Conservation (phyloP, 805 yeast species). For the Teunomyces tritomae region DNA sequence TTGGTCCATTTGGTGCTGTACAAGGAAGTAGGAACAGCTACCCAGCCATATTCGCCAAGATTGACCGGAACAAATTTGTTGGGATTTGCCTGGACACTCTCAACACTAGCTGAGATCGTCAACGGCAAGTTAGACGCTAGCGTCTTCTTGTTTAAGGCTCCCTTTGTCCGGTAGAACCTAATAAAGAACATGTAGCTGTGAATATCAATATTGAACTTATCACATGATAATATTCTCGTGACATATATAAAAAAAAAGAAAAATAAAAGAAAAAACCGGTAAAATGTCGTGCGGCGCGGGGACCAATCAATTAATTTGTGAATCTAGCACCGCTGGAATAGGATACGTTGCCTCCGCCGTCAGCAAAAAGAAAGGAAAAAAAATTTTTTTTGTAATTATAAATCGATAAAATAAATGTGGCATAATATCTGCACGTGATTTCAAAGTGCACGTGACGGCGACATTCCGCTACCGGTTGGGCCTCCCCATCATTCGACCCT, state of each 20-base stretch:
- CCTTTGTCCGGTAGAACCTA: conserved; percentile 7
- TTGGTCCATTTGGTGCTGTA: conserved; percentile 21
- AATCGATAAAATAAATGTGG: not conserved
- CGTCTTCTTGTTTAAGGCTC: conserved; percentile 7
- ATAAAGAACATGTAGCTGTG: not conserved
- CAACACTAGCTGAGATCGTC: conserved; percentile 6
- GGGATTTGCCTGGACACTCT: conserved; percentile 11
- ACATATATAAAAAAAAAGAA: too few species aligned
- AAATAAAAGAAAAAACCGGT: not conserved
- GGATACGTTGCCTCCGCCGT: too few species aligned
- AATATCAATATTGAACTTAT: not conserved
- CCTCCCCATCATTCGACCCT: not conserved
- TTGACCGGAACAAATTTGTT: conserved; percentile 14
- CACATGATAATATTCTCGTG: not conserved
- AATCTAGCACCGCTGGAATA: not conserved
- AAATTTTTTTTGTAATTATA: too few species aligned
- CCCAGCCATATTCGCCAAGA: conserved; percentile 21
- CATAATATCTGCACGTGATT: not conserved
- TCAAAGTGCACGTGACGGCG: not conserved
- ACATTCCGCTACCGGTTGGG: not conserved
- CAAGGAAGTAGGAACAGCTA: conserved; percentile 15
- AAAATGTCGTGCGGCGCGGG: not conserved
- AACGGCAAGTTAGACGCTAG: not conserved
- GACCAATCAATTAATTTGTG: not conserved
- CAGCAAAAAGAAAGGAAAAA: too few species aligned